Conservation (phyloP, 2,329 filamentous ascomycete genomes). For the Calonectria naviculata region DNA sequence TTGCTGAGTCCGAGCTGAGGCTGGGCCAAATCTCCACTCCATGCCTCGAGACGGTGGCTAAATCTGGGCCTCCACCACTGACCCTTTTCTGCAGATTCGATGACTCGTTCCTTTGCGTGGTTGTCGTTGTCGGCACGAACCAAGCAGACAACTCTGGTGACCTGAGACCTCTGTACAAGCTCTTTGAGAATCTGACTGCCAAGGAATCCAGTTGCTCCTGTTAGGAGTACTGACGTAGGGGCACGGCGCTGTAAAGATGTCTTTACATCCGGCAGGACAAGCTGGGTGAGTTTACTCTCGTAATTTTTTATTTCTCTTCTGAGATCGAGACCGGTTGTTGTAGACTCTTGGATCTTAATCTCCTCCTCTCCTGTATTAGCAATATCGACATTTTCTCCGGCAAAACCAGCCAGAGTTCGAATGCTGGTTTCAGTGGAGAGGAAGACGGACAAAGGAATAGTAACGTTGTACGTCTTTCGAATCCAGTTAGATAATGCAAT, state of each 20-base stretch:
- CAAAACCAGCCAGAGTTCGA: background rate
- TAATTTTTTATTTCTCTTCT: background rate
- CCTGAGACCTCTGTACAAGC: background rate
- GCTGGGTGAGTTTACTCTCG: background rate
- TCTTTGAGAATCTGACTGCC: background rate
- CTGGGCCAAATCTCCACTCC: constrained; percentile 13
- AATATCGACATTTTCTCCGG: background rate
- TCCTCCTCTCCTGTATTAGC: background rate
- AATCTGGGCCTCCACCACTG: constrained; percentile 15
- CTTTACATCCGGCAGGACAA: background rate
- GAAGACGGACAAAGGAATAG: background rate
- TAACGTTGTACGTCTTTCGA: background rate
- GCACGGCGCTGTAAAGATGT: background rate
- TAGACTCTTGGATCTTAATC: background rate
- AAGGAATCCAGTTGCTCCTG: background rate
- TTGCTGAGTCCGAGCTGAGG: background rate
- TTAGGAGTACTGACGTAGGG: background rate
- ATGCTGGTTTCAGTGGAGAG: background rate
- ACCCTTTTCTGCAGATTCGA: constrained; percentile 10
- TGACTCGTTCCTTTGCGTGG: constrained; percentile 5
- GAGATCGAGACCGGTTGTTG: background rate
- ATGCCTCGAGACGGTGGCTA: constrained; percentile 2
- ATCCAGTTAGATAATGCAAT: background rate
- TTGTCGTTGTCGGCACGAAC: constrained; percentile 10
- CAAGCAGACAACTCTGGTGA: background rate